Conservation (phyloP, 179 eudicot genomes). For the Beta corolliflora region DNA sequence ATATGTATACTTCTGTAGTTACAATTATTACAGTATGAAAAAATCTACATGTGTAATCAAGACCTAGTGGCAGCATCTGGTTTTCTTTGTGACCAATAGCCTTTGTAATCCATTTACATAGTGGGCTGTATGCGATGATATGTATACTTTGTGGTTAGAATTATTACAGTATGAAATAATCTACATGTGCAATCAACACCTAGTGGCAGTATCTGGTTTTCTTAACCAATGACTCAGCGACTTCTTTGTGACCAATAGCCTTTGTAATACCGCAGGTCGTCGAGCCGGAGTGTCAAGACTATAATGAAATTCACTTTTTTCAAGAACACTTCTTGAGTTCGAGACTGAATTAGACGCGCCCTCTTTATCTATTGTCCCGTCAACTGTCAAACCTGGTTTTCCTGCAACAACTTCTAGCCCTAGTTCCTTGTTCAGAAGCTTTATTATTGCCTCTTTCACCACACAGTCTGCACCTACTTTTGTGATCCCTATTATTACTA, state of each 20-base stretch:
- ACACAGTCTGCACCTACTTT: constrained; percentile 28
- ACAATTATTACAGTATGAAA: neutral
- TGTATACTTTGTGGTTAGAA: constrained; percentile 12
- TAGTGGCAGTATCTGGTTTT: constrained; percentile 24
- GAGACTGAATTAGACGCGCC: constrained; percentile 21
- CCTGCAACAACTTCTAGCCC: constrained; percentile 65
- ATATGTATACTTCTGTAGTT: neutral
- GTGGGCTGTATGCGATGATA: neutral
- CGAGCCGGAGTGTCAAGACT: constrained; percentile 47
- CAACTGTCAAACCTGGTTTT: constrained; percentile 33
- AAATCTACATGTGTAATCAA: no score
- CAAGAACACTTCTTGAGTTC: constrained; percentile 17
- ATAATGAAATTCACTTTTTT: constrained; percentile 17
- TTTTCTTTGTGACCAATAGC: constrained; percentile 44
- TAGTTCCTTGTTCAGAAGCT: constrained; percentile 63
- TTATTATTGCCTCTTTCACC: constrained; percentile 54
- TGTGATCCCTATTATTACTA: constrained; percentile 59
- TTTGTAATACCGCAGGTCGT: constrained; percentile 64
- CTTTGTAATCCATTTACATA: neutral
- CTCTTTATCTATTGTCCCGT: constrained; percentile 16
- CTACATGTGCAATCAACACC: neutral
- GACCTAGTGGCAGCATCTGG: neutral
- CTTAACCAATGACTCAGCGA: constrained; percentile 67
- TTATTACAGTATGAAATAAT: constrained; percentile 4
- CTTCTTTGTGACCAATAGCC: constrained; percentile 60